These are phyloP conservation scores for Solanum rostratum DNA, from an alignment of 257 asterid species.

Conservation along the genomic window DNA sequence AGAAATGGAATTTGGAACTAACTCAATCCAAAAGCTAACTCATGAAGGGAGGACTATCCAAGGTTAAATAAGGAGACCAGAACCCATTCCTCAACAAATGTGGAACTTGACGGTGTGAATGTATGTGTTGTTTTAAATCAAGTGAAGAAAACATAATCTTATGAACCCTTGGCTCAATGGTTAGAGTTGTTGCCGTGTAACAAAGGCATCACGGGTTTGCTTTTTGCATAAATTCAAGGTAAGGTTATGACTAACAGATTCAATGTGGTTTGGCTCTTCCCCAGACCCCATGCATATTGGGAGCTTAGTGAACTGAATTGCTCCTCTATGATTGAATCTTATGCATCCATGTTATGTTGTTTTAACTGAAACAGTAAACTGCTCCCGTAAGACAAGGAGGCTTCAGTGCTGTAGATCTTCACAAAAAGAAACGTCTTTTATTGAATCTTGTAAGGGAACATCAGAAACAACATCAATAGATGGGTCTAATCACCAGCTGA, in stretches of 20 bases:
- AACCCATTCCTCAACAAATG: background rate
- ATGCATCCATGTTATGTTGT: background rate
- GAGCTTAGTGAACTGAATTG: background rate
- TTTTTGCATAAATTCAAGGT: background rate
- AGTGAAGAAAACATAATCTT: background rate
- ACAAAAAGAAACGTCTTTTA: background rate
- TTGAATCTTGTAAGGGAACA: background rate
- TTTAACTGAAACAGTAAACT: background rate
- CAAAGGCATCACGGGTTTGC: background rate
- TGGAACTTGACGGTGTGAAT: background rate
- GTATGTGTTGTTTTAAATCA: background rate
- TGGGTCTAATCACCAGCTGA: background rate
- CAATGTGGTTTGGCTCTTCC: background rate
- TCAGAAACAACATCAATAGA: background rate
- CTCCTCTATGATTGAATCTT: background rate
- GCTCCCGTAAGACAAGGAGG: background rate
- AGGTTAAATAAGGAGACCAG: background rate
- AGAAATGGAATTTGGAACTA: background rate
- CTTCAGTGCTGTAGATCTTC: background rate
- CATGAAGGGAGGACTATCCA: background rate
- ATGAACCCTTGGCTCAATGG: background rate
- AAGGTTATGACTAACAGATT: background rate
- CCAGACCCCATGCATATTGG: background rate
- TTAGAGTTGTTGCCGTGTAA: background rate
- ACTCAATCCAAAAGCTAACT: background rate